Percentiles rank a stretch among this genome's conserved stretches.
Conservation (phyloP, 2,329 filamentous ascomycete species). For the Neophaeococcomyces aloes region DNA sequence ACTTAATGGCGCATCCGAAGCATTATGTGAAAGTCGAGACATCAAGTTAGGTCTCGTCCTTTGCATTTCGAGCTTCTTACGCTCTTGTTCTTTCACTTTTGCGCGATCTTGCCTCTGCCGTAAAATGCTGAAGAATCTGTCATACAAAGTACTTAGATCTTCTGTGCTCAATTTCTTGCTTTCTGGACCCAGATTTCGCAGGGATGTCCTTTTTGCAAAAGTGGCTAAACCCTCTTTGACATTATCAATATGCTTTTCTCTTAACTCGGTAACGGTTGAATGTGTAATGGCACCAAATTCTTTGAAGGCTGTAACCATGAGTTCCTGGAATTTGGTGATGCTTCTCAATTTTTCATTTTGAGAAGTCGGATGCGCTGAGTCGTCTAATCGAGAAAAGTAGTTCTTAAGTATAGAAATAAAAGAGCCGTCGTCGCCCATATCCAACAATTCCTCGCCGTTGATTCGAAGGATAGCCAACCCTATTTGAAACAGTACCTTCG, state of each 20-base stretch:
- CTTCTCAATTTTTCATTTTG: slow-evolving; percentile 90
- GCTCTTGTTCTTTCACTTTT: slow-evolving; percentile 64
- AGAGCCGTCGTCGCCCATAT: slow-evolving; percentile 85
- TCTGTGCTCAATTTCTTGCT: slow-evolving; percentile 81
- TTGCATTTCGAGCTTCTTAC: slow-evolving; percentile 54
- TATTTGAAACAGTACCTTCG: slow-evolving; percentile 94
- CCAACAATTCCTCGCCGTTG: slow-evolving; percentile 89
- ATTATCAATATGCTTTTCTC: slow-evolving; percentile 84
- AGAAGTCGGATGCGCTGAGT: slow-evolving; percentile 89
- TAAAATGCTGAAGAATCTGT: slow-evolving; percentile 82
- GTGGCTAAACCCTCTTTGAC: slow-evolving; percentile 94
- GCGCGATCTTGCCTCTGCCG: slow-evolving; percentile 85
- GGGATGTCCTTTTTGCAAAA: slow-evolving; percentile 93
- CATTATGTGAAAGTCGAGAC: slow-evolving; percentile 13
- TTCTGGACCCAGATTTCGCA: slow-evolving; percentile 88
- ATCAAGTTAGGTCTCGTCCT: slow-evolving; percentile 26
- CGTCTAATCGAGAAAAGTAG: slow-evolving; percentile 86
- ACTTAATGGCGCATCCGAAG: slow-evolving; percentile 53
- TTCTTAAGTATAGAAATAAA: slow-evolving; percentile 94
- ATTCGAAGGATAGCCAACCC: slow-evolving; percentile 93
- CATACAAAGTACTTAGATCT: slow-evolving; percentile 82
- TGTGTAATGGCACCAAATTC: slow-evolving; percentile 96
- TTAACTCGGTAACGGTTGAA: slow-evolving; percentile 76
- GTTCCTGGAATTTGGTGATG: slow-evolving; percentile 90
- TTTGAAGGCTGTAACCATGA: slow-evolving; percentile 99